Evolutionary conservation across 2,329 filamentous ascomycete genomes (phyloP).

Genomic region (Sporothrix sp.): DNA sequence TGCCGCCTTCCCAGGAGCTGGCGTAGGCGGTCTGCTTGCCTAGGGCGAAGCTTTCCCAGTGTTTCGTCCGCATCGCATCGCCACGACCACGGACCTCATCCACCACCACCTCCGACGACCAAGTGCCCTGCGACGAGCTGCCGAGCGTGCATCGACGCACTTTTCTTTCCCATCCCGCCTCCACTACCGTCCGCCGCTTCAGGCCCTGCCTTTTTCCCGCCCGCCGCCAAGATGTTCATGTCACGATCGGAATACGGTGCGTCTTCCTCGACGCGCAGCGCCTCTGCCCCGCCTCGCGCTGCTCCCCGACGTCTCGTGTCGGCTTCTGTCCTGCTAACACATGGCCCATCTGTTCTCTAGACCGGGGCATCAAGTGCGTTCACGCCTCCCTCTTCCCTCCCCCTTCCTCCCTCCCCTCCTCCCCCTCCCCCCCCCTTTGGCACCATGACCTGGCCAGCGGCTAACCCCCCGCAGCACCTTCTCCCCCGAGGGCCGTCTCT

Average conservation of each 20-base stretch:
- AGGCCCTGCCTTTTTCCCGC: not conserved
- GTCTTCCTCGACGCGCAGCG: slow-evolving; percentile 10
- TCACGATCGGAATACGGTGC: slow-evolving; percentile 99
- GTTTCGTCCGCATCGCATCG: slow-evolving; percentile 10
- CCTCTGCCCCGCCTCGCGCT: slow-evolving; percentile 13
- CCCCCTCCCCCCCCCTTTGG: too few species aligned
- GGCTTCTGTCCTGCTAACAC: slow-evolving; percentile 2
- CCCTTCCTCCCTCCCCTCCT: slow-evolving; percentile 14
- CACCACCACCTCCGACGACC: slow-evolving; percentile 2
- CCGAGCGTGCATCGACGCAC: not conserved
- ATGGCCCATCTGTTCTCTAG: slow-evolving; percentile 34
- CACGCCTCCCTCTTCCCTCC: not conserved
- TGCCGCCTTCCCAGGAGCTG: slow-evolving; percentile 13
- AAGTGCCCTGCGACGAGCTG: not conserved
- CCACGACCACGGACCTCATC: not conserved
- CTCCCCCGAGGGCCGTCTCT: slow-evolving; percentile 97
- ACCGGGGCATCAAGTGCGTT: slow-evolving; percentile 92
- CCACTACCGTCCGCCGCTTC: slow-evolving; percentile 5
- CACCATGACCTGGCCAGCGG: not conserved
- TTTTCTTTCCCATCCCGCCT: not conserved
- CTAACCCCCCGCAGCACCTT: slow-evolving; percentile 62
- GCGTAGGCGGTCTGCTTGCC: slow-evolving; percentile 24
- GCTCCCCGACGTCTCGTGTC: too few species aligned
- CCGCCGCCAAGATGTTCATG: slow-evolving; percentile 83
- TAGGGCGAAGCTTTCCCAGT: slow-evolving; percentile 15